These are phyloP conservation scores for Coemansia sp. DNA, from an alignment of 192 early-diverging fungal genomes.

Conservation along the genomic window DNA sequence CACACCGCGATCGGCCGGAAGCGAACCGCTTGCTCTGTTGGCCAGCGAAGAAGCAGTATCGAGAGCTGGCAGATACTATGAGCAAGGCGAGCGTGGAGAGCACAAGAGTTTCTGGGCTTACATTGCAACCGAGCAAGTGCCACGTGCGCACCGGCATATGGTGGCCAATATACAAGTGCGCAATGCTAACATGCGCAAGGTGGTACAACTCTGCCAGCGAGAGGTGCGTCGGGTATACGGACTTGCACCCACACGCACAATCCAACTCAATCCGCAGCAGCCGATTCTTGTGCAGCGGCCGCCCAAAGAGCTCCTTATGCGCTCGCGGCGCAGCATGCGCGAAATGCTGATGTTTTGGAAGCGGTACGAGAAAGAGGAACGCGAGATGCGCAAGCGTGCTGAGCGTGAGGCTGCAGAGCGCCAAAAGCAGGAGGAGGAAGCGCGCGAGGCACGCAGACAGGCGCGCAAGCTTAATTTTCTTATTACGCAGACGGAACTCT, in stretches of 20 bases:
- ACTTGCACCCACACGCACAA: slow-evolving; percentile 34
- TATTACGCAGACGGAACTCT: slow-evolving; percentile 89
- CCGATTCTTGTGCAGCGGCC: slow-evolving; percentile 28
- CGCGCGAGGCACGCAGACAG: slow-evolving; percentile 77
- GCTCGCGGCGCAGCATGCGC: slow-evolving; percentile 66
- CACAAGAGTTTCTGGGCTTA: slow-evolving; percentile 22
- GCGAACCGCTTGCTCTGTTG: slow-evolving; percentile 24
- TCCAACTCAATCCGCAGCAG: slow-evolving; percentile 36
- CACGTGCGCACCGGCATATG: slow-evolving; percentile 45
- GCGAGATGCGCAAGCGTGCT: slow-evolving; percentile 82
- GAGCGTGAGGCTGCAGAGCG: slow-evolving; percentile 83
- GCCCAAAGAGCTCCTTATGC: slow-evolving; percentile 62
- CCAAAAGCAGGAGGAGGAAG: slow-evolving; percentile 76
- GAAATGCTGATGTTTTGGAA: slow-evolving; percentile 92
- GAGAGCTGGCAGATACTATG: neutral
- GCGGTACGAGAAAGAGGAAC: slow-evolving; percentile 86
- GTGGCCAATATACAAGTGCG: slow-evolving; percentile 37
- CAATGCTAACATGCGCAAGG: slow-evolving; percentile 65
- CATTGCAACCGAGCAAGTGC: slow-evolving; percentile 41
- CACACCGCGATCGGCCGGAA: slow-evolving; percentile 22
- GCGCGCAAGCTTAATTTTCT: slow-evolving; percentile 89
- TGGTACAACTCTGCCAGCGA: slow-evolving; percentile 70
- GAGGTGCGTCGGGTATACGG: slow-evolving; percentile 65
- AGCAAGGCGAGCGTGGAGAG: neutral
- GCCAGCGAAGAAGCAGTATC: slow-evolving; percentile 14